Evolutionary conservation across 1,139 yeast genomes (phyloP), one percentile per base, ranked within the genome.

Genomic region (Hyphopichia pseudoburtonii): DNA sequence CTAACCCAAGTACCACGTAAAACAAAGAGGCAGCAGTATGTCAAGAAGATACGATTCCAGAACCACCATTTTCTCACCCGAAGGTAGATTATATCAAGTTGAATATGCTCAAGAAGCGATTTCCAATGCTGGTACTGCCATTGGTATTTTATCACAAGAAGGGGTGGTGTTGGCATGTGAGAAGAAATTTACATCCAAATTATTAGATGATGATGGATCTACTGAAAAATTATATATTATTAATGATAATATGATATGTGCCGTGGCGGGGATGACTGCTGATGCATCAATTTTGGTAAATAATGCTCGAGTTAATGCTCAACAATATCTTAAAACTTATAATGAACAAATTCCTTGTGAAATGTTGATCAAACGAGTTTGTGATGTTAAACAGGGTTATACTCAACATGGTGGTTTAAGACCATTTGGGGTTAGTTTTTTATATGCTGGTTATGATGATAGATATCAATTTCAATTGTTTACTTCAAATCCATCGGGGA

Each of bases 331-430:
- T 53, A 82, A 86, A 60, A 78, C 86, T 17, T 94, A 88, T 64
- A 86, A 86, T 56, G 96, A 89, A 62, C 88, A 88, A 48, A 86
- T 92, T 38, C 97, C 97, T 16, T 86, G 94, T 47, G 97, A 90
- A 61, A 74, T 83, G 38, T 77, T 94, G 49, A 96, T 94, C 47
- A 86, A 89, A 58, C 76, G 85, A 48, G 75, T 94, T 47, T 89
- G 97, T 66, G 95, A 94, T 63, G 79, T 87, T 47, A 94, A 92
- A 65, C 99, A 94, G 63, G 97, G 97, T 14, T 94, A 94, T 64
- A 94, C 99, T 11, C 99, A 92, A 64, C 96, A 87, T 57, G 99
- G 99, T 56, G 99, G 98, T 32, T 76, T 92, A 57, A 82, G 99
- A 64, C 99, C 99, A 19, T 94, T 89, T 62, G 98, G 99, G 52